Base-by-base conservation (phyloP, 2,329 filamentous ascomycete genomes). In the Nemania sp. region DNA sequence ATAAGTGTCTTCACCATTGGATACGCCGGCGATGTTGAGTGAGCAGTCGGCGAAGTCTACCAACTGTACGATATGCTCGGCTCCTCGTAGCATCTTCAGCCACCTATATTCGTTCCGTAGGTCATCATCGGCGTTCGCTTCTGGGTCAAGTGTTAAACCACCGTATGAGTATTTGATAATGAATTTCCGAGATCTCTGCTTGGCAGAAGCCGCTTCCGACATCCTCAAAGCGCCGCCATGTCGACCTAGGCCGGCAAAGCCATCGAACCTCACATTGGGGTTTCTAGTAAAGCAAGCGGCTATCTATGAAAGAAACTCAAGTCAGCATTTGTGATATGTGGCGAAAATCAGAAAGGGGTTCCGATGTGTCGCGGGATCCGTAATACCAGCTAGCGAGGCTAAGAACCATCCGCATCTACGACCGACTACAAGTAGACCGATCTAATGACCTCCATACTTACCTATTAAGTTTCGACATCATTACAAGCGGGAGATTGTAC, bases 41-140 rank as follows among this genome's bases (percentile, higher is more conserved):
- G 43, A 43, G 20, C 59, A 43, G 15, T 66, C 63, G 11, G 54
- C 43, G 43, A 67, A 18, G n/a, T 51, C 13, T 5, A 69, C 20
- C n/a, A 71, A 20, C 26, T 69, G 64, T 5, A 49, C 63, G 29
- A 71, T 65, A 43, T 69, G 69, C 57, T 69, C 67, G 2, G 66
- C 64, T 2, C 69, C 69, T n/a, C 56, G 55, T 3, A 71, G 41
- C 22, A 3, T 38, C 54, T 27, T 26, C 32, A 71, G 64, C 35
- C 52, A 69, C 1, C 20, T 1, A 20, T 55, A 67, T 62, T 71
- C 67, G 41, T 71, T 69, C 2, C 61, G 56, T 38, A 71, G 57
- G 11, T 71, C 52, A 1, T 59, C 57, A 27, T 70, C 68, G 20
- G 61, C 52, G 24, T 67, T 24, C 4, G 26, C 13, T 3, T 32